Evolutionary conservation across 345 rosid genomes (phyloP), one percentile per base, ranked within the genome.

Genomic region (Eucalyptus pauciflora): DNA sequence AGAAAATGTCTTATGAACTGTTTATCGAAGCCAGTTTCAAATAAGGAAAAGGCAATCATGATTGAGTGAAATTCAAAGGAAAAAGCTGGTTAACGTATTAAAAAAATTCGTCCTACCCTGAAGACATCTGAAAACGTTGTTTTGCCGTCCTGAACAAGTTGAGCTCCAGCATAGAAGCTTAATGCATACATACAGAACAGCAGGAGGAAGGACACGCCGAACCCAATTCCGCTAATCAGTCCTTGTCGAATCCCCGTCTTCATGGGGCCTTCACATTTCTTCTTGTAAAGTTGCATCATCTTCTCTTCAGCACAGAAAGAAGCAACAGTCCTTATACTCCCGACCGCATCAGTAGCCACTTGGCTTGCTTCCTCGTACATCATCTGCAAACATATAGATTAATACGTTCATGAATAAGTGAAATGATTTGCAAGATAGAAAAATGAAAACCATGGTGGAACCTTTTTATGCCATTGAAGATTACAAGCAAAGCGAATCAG

Each of bases 281-380:
- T 94, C 90, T 90, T 88, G 92, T 96, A 96, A 83, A 96, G 93
- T 50, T 96, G 90, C 96, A 96, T 96, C 88, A 96, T 95, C 90
- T 94, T 97, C 91, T 96, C 98, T 88, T 96, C 99, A 2, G 96
- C 97, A 88, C 97, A 94, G 90, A 94, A 97, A 22, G 99, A 97
- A 79, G 98, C 96, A 76, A 97, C 97, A 31, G 99, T 96, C 92
- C 99, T 94, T 88, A 96, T 96, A 86, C 97, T 96, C 85, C 98
- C 97, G 3, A 96, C 99, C 9, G 99, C 99, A 85, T 97, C 99
- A 17, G 91, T 94, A 10, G 99, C 99, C 46, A 97, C 97, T 93
- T 96, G 99, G 90, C 98, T 96, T 25, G 98, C 99, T 92, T 97
- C 97, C 93, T 96, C 99, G 25, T 97, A 97, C 98, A 94, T 95